phyloP scores from a whole-genome alignment of 164 flowering plant species.

The Paratinospora sagittata region DNA sequence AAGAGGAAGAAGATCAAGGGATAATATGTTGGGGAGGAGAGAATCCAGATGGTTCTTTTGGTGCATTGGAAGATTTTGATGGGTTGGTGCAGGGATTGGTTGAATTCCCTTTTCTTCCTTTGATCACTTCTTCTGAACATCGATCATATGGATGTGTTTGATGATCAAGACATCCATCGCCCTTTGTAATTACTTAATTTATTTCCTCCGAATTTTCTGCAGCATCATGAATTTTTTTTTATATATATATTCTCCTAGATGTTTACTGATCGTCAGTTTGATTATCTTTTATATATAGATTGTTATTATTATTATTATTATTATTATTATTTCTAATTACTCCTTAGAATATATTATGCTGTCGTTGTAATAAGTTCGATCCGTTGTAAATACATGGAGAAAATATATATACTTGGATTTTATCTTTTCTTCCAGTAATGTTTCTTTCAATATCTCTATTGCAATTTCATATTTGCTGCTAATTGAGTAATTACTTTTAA shows the following conservation, averaged over 20 bases:
- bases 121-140: conserved; percentile 24
- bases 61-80: conserved; percentile 52
- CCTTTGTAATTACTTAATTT: not conserved
- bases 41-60: conserved; percentile 30
- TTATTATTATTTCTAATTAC: not conserved
- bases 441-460: too few species aligned
- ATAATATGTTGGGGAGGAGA: conserved; percentile 33
- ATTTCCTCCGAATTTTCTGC: not conserved
- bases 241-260: not conserved
- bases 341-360: too few species aligned
- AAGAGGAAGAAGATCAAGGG: too few species aligned
- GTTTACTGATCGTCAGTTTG: too few species aligned
- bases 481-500: too few species aligned
- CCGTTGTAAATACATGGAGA: not conserved
- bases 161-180: conserved; percentile 10
- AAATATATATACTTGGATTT: not conserved
- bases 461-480: too few species aligned
- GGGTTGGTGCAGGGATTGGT: conserved; percentile 53
- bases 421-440: too few species aligned
- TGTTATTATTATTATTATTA: too few species aligned
- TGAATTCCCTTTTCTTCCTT: conserved; percentile 35
- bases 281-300: too few species aligned
- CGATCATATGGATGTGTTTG: conserved; percentile 32
- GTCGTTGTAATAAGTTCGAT: not conserved
- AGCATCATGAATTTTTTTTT: too few species aligned